Evolutionary conservation across 2,329 filamentous ascomycete species (phyloP), one percentile per base, ranked within the genome.

Genomic region (Phialocephala sp.): DNA sequence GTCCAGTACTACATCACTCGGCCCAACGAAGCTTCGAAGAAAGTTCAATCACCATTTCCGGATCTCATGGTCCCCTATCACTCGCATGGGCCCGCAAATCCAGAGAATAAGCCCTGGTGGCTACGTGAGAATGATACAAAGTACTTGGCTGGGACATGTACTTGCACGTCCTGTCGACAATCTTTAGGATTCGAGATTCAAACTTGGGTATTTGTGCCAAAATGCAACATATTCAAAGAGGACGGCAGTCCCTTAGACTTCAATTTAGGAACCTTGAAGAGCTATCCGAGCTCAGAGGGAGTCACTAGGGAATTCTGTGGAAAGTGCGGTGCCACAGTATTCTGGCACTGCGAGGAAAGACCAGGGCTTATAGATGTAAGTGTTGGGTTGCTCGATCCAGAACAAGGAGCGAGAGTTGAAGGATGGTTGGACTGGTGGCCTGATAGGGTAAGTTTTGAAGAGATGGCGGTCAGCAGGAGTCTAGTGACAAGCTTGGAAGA

Each of bases 121-220:
- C 59, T 65, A 9, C 62, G 64, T 22, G 43, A 8, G 56, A 71
- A 72, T 37, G 66, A 79, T 11, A 81, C 77, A 6, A 85, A 81
- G 66, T 91, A 87, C 73, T 77, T 88, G 1, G 84, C 86, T 2
- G 86, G 86, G 1, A 81, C 84, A 8, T 91, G 89, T 71, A 80
- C 82, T 1, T 92, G 89, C 75, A 80, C 77, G 5, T 85, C 86
- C 1, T 92, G 89, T 73, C 85, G 89, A 6, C 78, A 87, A 3
- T 76, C 78, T 0, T 83, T 85, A 0, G 88, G 89, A 2, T 88
- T 87, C 68, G 87, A 90, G 63, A 83, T 91, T 56, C 84, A 89
- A 70, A 79, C 84, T 0, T 92, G 89, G 89, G 82, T 86, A 0
- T 92, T 91, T 72, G 78, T 91, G 0, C 87, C 87, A 0, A 80